Evolutionary conservation across 139 green algal genomes (phyloP).

Genomic region (Edaphochlamys debaryana): DNA sequence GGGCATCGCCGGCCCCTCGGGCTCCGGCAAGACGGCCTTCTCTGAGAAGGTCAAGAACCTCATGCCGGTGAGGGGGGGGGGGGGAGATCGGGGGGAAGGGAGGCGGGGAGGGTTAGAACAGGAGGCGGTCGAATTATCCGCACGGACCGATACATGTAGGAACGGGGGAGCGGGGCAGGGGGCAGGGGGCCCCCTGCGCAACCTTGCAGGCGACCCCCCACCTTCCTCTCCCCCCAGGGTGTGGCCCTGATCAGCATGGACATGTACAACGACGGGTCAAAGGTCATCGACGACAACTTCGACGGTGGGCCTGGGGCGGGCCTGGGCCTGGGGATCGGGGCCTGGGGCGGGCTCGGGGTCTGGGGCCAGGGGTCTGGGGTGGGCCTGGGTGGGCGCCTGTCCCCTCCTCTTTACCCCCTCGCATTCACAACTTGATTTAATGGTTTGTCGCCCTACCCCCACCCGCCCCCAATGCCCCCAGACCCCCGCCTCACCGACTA

Average conservation of each 20-base stretch:
- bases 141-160: no score
- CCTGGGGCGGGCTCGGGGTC: no score
- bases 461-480: constrained; percentile 32
- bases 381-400: not conserved
- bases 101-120: no score
- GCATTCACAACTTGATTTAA: not conserved
- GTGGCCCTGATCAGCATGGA: constrained; percentile 93
- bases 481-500: constrained; percentile 97
- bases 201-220: no score
- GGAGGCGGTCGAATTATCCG: no score
- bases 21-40: constrained; percentile 96
- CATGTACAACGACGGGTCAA: constrained; percentile 95
- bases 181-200: no score
- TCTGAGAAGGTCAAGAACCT: constrained; percentile 89
- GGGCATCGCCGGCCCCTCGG: constrained; percentile 91
- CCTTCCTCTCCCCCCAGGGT: constrained; percentile 60
- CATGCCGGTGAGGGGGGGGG: constrained; percentile 69
- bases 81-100: not conserved
- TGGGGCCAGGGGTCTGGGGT: not conserved
- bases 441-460: no score
- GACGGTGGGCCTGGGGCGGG: constrained; percentile 80
- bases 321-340: no score
- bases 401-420: not conserved
- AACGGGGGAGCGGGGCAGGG: no score
- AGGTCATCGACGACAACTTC: constrained; percentile 87